phyloP scores from a whole-genome alignment of 2,329 filamentous ascomycete genomes.

The Boeremia lycopersici region DNA sequence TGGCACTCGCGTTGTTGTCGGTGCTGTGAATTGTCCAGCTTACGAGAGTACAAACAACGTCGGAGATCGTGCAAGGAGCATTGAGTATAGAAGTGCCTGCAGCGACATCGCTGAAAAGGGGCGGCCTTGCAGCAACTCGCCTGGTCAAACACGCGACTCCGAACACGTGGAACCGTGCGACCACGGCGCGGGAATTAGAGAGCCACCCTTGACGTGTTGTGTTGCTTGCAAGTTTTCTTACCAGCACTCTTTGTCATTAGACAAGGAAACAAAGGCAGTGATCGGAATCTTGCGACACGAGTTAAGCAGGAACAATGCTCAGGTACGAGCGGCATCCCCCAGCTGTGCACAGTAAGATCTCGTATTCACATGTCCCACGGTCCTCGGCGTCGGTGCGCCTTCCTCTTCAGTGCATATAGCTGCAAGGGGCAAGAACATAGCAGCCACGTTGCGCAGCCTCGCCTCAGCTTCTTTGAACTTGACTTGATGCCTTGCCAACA shows the following conservation, averaged over 20 bases:
- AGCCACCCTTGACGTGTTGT: constrained; percentile 2
- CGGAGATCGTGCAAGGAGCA: neutral
- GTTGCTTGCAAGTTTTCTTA: neutral
- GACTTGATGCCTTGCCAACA: neutral
- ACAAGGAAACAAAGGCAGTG: neutral
- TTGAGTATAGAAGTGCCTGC: constrained; percentile 7
- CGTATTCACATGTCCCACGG: constrained; percentile 14
- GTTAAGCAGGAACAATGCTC: constrained; percentile 1
- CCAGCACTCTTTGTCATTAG: neutral
- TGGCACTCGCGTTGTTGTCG: neutral
- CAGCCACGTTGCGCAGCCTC: constrained; percentile 6
- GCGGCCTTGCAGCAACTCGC: constrained; percentile 2
- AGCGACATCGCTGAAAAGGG: neutral
- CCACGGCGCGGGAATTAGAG: constrained; percentile 9
- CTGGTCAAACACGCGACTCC: constrained; percentile 16
- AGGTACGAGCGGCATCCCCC: constrained; percentile 2
- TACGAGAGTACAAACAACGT: neutral
- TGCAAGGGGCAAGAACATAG: constrained; percentile 5
- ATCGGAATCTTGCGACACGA: neutral
- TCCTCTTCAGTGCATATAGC: constrained; percentile 6
- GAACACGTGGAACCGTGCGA: constrained; percentile 12
- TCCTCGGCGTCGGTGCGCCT: constrained; percentile 11
- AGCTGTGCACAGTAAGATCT: constrained; percentile 8
- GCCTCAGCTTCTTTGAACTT: neutral
- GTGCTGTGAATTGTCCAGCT: neutral